These are phyloP conservation scores for Cryptococcus sp. DNA, from an alignment of 1,284 basidiomycete species.

Conservation along the genomic window DNA sequence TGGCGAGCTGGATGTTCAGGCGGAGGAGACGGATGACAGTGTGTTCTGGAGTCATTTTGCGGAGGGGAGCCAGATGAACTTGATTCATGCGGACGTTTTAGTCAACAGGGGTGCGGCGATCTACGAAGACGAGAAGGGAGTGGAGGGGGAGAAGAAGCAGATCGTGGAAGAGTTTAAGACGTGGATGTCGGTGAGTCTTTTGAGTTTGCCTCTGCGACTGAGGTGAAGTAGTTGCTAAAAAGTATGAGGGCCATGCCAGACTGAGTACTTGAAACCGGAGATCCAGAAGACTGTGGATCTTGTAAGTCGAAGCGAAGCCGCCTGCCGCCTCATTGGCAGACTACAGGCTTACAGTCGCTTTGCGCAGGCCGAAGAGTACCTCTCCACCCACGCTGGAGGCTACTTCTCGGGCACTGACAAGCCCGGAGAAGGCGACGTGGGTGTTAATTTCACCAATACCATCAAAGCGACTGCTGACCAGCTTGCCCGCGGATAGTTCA, in stretches of 20 bases:
- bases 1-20: constrained; percentile 13
- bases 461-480: background rate
- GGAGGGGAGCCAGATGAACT: constrained; percentile 38
- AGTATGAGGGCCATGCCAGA: background rate
- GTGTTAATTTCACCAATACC: background rate
- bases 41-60: constrained; percentile 40
- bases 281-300: constrained; percentile 17
- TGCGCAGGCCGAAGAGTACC: constrained; percentile 26
- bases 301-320: too few relatives aligned
- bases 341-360: background rate
- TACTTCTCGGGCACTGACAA: constrained; percentile 36
- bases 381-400: constrained; percentile 14
- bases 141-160: constrained; percentile 21
- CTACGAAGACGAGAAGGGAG: background rate
- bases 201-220: too few relatives aligned
- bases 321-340: too few relatives aligned
- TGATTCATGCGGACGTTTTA: constrained; percentile 29
- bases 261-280: constrained; percentile 17
- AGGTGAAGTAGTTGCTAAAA: background rate
- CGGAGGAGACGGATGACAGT: constrained; percentile 22
- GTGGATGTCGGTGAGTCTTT: constrained; percentile 22
- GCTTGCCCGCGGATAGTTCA: constrained; percentile 24
- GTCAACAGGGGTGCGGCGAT: constrained; percentile 6
- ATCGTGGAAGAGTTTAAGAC: constrained; percentile 20
- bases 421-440: constrained; percentile 37